Percentiles rank a stretch among this genome's conserved stretches.
phyloP scores from a whole-genome alignment of 441 rosid species.

The Codiaeum variegatum region DNA sequence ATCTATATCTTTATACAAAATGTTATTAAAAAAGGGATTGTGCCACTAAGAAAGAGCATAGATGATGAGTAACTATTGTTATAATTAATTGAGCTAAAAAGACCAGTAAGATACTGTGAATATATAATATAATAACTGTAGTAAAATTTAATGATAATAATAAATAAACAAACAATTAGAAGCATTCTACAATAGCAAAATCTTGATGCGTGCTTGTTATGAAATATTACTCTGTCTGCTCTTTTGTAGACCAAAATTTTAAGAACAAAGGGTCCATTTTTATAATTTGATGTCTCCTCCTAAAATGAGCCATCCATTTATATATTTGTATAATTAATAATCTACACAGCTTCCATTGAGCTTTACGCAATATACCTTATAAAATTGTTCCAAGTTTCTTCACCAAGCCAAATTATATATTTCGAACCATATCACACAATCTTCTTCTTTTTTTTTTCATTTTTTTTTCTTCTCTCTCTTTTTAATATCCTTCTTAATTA shows the following conservation, averaged over 20 bases:
- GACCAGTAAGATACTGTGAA: neutral
- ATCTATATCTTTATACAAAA: too few relatives aligned
- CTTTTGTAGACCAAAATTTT: slow-evolving; percentile 31
- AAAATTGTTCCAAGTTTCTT: slow-evolving; percentile 36
- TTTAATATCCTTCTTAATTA: too few relatives aligned
- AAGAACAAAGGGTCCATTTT: slow-evolving; percentile 25
- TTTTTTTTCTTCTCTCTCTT: neutral
- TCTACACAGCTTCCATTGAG: slow-evolving; percentile 12
- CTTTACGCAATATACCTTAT: slow-evolving; percentile 51
- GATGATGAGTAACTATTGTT: too few relatives aligned
- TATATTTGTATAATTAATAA: too few relatives aligned
- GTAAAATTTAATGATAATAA: too few relatives aligned
- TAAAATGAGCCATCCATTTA: neutral
- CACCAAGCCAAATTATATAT: slow-evolving; percentile 36
- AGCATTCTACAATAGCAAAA: neutral
- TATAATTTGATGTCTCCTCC: slow-evolving; percentile 3
- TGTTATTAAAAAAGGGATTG: too few relatives aligned
- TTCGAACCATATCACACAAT: slow-evolving; percentile 33
- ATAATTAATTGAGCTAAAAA: neutral
- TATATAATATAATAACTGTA: too few relatives aligned
- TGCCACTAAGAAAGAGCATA: too few relatives aligned
- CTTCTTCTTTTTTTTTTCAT: neutral
- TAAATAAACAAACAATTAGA: neutral
- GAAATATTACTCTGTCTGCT: slow-evolving; percentile 25
- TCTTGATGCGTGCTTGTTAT: slow-evolving; percentile 24